Percentiles rank a stretch among this genome's conserved stretches.
Evolutionary conservation across 1,284 basidiomycete species (phyloP).

Genomic region (Ganoderma sinense): DNA sequence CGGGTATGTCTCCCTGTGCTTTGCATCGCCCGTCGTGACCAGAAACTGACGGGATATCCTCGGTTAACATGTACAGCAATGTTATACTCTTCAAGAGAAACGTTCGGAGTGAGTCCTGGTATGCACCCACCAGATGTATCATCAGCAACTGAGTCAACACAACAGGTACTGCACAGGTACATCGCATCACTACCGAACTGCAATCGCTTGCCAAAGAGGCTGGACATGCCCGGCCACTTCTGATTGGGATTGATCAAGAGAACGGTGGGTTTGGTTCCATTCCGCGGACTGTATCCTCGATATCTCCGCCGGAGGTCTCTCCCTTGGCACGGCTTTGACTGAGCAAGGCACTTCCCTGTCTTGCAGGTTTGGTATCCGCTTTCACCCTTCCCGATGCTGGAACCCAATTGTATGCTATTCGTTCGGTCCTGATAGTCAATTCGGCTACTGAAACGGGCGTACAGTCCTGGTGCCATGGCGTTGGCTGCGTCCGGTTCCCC

Average conservation of each 20-base stretch:
- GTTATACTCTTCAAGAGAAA: constrained; percentile 77
- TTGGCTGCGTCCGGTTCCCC: constrained; percentile 61
- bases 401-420: constrained; percentile 65
- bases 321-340: background rate
- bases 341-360: constrained; percentile 46
- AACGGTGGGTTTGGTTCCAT: constrained; percentile 52
- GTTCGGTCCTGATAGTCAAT: background rate
- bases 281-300: background rate
- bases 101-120: constrained; percentile 51
- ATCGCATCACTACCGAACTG: constrained; percentile 53
- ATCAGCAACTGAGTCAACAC: background rate
- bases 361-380: constrained; percentile 72
- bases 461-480: constrained; percentile 77
- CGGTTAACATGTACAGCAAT: constrained; percentile 47
- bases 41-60: background rate
- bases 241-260: constrained; percentile 78
- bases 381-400: constrained; percentile 62
- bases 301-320: background rate
- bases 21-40: background rate
- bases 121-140: background rate
- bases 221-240: constrained; percentile 61
- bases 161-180: constrained; percentile 59
- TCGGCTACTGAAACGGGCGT: background rate
- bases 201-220: constrained; percentile 63
- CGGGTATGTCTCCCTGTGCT: constrained; percentile 46